Conservation (phyloP, 1,284 basidiomycete genomes). For the Schizophyllum commune region DNA sequence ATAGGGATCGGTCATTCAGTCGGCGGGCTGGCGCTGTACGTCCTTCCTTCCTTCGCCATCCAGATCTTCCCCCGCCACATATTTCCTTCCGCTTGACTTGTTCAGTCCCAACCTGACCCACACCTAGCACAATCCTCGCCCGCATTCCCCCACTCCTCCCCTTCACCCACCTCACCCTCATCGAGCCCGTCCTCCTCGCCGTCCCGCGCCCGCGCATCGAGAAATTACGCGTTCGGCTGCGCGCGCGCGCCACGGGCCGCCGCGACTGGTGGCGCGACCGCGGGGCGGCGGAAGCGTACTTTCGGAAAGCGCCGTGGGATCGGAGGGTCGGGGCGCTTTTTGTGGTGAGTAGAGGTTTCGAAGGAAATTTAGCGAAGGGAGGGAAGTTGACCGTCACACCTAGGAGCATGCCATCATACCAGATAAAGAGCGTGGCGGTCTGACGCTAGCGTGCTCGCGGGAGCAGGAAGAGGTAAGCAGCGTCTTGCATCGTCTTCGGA, state of each 20-base stretch:
- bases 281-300: constrained; percentile 27
- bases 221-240: constrained; percentile 30
- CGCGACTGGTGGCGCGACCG: constrained; percentile 40
- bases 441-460: constrained; percentile 45
- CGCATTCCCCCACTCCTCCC: constrained; percentile 30
- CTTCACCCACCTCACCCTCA: constrained; percentile 41
- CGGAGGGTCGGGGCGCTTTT: constrained; percentile 36
- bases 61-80: neutral
- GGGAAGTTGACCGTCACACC: too few species aligned
- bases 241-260: constrained; percentile 37
- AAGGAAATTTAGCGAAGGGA: neutral
- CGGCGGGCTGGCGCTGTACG: constrained; percentile 51
- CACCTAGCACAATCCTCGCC: constrained; percentile 41
- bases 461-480: constrained; percentile 47
- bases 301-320: constrained; percentile 41
- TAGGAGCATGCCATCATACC: constrained; percentile 37
- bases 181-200: constrained; percentile 50
- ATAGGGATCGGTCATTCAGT: constrained; percentile 57
- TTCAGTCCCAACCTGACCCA: too few species aligned
- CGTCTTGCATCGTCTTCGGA: neutral
- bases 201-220: constrained; percentile 32
- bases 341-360: constrained; percentile 32
- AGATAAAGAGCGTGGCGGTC: constrained; percentile 25
- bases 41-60: neutral
- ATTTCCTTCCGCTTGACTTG: too few species aligned